Percentiles rank a stretch among this genome's conserved stretches.
Evolutionary conservation across 805 yeast species (phyloP).

Genomic region (Danielia reshetovae): DNA sequence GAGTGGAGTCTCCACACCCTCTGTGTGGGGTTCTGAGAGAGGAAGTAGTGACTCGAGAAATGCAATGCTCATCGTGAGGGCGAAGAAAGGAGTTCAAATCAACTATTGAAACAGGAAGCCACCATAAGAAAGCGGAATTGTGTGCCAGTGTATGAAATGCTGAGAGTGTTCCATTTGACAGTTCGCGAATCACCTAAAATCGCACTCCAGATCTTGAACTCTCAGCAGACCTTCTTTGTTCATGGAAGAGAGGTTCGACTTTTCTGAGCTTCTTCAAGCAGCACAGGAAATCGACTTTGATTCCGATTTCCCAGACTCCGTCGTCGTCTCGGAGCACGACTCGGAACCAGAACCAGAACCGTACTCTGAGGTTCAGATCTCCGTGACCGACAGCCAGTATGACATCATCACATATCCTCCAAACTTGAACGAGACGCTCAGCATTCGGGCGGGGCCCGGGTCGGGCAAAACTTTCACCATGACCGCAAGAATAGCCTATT

Average conservation of each 20-base stretch:
- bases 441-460: conserved; percentile 69
- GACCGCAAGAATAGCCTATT: conserved; percentile 47
- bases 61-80: conserved; percentile 10
- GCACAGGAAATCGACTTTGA: conserved; percentile 2
- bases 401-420: conserved; percentile 42
- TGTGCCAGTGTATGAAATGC: too few relatives aligned
- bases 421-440: conserved; percentile 37
- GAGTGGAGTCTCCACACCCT: background rate
- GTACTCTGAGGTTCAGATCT: conserved; percentile 4
- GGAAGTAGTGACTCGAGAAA: conserved; percentile 16
- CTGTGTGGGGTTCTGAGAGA: background rate
- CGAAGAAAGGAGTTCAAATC: background rate
- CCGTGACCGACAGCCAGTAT: conserved; percentile 42
- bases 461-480: conserved; percentile 68
- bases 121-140: too few relatives aligned
- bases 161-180: too few relatives aligned
- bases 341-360: background rate
- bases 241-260: background rate
- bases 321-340: background rate
- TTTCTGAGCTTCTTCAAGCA: background rate
- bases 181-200: too few relatives aligned
- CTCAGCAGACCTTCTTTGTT: too few relatives aligned
- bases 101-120: too few relatives aligned
- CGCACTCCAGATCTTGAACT: too few relatives aligned
- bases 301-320: background rate